These are phyloP conservation scores for Lasiosphaeris hirsuta DNA, from an alignment of 495 filamentous ascomycete genomes.

Conservation along the genomic window DNA sequence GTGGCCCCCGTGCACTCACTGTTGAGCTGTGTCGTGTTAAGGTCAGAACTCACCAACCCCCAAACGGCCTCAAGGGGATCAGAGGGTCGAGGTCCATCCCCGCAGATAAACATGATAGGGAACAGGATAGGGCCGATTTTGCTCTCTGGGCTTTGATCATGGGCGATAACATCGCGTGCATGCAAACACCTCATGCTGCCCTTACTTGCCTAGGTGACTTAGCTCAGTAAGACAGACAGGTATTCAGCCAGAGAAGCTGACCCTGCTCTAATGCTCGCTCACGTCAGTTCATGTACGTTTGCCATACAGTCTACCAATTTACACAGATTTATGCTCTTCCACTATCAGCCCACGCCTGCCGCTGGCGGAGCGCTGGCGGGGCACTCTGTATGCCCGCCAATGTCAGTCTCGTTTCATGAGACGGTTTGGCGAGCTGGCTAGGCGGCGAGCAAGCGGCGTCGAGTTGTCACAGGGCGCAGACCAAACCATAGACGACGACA, in stretches of 20 bases:
- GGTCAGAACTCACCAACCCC: not conserved
- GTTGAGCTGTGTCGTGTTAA: too few species aligned
- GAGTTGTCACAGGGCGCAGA: too few species aligned
- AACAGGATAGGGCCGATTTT: conserved; percentile 1
- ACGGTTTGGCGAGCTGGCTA: too few species aligned
- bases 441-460: too few species aligned
- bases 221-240: not conserved
- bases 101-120: not conserved
- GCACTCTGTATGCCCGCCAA: too few species aligned
- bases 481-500: too few species aligned
- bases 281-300: not conserved
- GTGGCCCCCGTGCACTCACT: too few species aligned
- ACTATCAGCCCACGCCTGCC: too few species aligned
- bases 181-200: too few species aligned
- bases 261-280: not conserved
- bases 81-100: not conserved
- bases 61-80: not conserved
- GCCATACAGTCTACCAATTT: not conserved
- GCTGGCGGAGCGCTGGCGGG: too few species aligned
- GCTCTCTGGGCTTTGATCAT: not conserved
- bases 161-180: not conserved
- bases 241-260: too few species aligned
- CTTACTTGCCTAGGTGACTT: not conserved
- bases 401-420: too few species aligned
- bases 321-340: not conserved